Conservation (phyloP, 495 filamentous ascomycete species). For the Neurospora sublineolata region DNA sequence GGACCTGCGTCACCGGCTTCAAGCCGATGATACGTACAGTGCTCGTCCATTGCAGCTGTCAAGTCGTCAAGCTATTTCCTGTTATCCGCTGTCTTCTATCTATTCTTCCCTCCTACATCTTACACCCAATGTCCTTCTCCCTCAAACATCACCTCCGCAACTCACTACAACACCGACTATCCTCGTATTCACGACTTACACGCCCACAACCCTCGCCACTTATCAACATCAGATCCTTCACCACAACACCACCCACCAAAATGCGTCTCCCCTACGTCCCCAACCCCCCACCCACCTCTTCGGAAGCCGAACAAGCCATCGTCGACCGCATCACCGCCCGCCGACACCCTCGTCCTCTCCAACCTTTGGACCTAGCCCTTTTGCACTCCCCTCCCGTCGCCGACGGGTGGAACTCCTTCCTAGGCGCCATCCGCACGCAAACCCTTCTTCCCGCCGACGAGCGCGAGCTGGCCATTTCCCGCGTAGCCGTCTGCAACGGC, state of each 20-base stretch:
- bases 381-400: constrained; percentile 62
- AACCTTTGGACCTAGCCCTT: constrained; percentile 60
- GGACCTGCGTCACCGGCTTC: neutral
- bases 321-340: constrained; percentile 50
- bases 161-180: neutral
- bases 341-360: constrained; percentile 50
- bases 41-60: neutral
- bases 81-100: neutral
- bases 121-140: neutral
- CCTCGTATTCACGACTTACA: neutral
- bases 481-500: constrained; percentile 60
- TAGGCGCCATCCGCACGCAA: constrained; percentile 59
- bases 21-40: neutral
- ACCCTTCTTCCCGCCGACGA: constrained; percentile 48
- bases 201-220: neutral
- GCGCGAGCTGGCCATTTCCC: constrained; percentile 62
- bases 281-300: constrained; percentile 40
- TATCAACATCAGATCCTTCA: neutral
- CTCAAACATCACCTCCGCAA: neutral
- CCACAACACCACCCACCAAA: constrained; percentile 12
- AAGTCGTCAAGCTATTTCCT: neutral
- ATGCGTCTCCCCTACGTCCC: constrained; percentile 67
- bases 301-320: constrained; percentile 43
- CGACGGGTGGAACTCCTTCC: constrained; percentile 72
- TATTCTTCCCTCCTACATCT: neutral